These are phyloP conservation scores for Nakaseomyces kungkrabaensis DNA, from an alignment of 1,139 yeast genomes.

Conservation along the genomic window DNA sequence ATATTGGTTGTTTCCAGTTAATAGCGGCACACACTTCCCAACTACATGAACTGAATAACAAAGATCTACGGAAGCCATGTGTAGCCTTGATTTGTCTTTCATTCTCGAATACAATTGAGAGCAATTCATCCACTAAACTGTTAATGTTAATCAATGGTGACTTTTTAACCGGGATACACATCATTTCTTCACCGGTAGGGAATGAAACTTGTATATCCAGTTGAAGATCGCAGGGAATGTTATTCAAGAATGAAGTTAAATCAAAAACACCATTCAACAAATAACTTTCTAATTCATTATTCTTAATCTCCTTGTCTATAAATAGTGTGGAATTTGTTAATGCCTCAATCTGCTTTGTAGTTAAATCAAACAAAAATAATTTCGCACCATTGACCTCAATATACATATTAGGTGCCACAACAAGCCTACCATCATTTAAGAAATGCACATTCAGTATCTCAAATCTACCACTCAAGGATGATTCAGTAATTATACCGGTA, in stretches of 20 bases:
- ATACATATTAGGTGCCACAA: constrained; percentile 67
- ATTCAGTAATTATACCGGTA: constrained; percentile 65
- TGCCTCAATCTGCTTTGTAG: constrained; percentile 27
- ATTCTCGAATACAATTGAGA: constrained; percentile 67
- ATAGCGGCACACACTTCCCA: constrained; percentile 82
- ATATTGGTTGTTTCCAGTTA: constrained; percentile 98
- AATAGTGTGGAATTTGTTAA: background rate
- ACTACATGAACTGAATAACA: constrained; percentile 77
- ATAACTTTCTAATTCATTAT: constrained; percentile 29
- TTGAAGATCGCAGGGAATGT: constrained; percentile 50
- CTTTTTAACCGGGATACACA: constrained; percentile 42
- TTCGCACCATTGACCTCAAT: constrained; percentile 46
- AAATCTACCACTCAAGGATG: constrained; percentile 79
- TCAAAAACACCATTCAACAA: constrained; percentile 45
- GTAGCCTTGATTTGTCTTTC: constrained; percentile 41
- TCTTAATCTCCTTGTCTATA: constrained; percentile 11
- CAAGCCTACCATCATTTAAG: constrained; percentile 76
- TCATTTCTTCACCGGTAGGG: constrained; percentile 64
- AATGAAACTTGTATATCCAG: constrained; percentile 71
- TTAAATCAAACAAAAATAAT: constrained; percentile 40
- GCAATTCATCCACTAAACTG: constrained; percentile 61
- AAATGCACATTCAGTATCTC: constrained; percentile 60
- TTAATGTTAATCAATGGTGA: constrained; percentile 45
- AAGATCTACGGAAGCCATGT: constrained; percentile 37
- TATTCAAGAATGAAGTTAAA: constrained; percentile 47